Conservation (phyloP, 2,329 filamentous ascomycete genomes). For the Colletotrichum brevisporum region DNA sequence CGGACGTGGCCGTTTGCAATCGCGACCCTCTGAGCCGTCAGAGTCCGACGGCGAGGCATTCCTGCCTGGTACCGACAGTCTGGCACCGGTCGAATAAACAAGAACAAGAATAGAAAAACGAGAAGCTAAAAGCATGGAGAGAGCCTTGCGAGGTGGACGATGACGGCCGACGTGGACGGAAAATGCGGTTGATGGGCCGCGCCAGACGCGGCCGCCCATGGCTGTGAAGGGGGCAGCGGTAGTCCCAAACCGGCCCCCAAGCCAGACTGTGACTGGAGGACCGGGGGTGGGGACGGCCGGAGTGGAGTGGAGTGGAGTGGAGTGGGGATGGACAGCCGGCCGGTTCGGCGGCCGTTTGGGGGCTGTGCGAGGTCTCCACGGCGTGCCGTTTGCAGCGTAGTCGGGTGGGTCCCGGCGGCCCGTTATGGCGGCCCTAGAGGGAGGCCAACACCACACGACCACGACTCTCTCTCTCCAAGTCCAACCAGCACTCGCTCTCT, state of each 20-base stretch:
- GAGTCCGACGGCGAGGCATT: constrained; percentile 22
- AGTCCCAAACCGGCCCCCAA: constrained; percentile 2
- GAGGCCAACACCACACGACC: background rate
- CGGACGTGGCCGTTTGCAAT: background rate
- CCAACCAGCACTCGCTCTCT: background rate
- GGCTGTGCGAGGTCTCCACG: constrained; percentile 25
- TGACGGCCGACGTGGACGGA: constrained; percentile 19
- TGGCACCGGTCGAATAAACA: background rate
- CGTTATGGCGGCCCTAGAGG: constrained; percentile 33
- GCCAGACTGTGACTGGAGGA: background rate
- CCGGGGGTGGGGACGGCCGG: background rate
- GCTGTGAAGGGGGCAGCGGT: constrained; percentile 21
- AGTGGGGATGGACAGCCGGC: constrained; percentile 18
- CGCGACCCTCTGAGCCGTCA: constrained; percentile 16
- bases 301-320: background rate
- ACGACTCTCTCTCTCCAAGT: too few relatives aligned
- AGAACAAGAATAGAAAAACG: background rate
- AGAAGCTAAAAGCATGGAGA: background rate
- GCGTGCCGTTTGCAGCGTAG: constrained; percentile 23
- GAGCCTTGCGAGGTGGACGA: constrained; percentile 34
- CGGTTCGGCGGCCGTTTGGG: constrained; percentile 33
- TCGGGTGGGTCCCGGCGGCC: constrained; percentile 32
- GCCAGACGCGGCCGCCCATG: constrained; percentile 29
- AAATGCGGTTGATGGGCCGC: constrained; percentile 9
- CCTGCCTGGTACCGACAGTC: background rate